Evolutionary conservation across 2,329 filamentous ascomycete genomes (phyloP).

Genomic region (Erysiphe pulchra): DNA sequence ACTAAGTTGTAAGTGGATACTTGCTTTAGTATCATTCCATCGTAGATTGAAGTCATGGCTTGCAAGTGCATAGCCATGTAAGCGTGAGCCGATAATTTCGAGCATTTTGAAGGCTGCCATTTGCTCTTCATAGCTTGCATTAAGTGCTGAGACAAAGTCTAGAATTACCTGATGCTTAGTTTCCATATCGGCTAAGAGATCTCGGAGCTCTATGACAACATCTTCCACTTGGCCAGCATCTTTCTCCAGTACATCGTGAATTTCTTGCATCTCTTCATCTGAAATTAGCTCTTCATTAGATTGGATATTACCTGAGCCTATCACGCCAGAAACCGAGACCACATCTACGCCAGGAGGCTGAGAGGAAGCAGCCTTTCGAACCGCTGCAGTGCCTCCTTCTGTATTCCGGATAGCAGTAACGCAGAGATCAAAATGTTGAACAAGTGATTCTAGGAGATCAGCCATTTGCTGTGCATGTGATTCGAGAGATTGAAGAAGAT

Average conservation of each 20-base stretch:
- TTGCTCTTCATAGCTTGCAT: conserved; percentile 28
- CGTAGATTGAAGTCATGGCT: conserved; percentile 34
- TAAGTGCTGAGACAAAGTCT: conserved; percentile 31
- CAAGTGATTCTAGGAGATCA: conserved; percentile 51
- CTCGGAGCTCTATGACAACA: conserved; percentile 44
- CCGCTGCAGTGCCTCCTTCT: conserved; percentile 50
- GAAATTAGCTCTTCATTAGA: conserved; percentile 37
- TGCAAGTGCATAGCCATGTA: conserved; percentile 38
- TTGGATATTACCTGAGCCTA: conserved; percentile 26
- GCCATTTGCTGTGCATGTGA: conserved; percentile 59
- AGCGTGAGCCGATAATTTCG: conserved; percentile 36
- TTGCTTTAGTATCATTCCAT: conserved; percentile 52
- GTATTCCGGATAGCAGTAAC: conserved; percentile 78
- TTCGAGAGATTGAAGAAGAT: conserved; percentile 18
- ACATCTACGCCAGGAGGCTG: conserved; percentile 21
- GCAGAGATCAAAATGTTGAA: conserved; percentile 77
- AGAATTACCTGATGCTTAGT: conserved; percentile 35
- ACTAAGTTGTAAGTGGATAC: conserved; percentile 39
- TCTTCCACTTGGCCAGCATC: conserved; percentile 43
- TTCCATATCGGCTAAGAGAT: conserved; percentile 56
- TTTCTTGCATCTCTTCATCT: conserved; percentile 51
- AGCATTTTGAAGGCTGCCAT: conserved; percentile 38
- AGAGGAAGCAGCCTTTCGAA: conserved; percentile 40
- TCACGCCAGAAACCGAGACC: conserved; percentile 41
- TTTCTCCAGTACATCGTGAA: conserved; percentile 54